Evolutionary conservation across 1,139 yeast genomes (phyloP).

Genomic region (Nakaseomyces sp.): DNA sequence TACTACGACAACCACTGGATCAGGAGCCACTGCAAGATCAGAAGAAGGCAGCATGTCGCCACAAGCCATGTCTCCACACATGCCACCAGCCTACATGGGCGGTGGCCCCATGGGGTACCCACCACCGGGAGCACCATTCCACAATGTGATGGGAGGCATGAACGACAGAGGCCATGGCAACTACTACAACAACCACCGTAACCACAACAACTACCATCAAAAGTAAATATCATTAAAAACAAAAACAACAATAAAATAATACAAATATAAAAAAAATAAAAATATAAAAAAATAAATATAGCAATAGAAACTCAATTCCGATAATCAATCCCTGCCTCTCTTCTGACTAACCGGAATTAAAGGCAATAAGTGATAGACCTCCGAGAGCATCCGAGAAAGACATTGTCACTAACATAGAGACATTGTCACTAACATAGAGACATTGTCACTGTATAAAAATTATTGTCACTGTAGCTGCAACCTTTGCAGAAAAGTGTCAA

Average conservation of each 20-base stretch:
- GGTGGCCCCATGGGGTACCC: slow-evolving; percentile 14
- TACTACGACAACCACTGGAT: too few relatives aligned
- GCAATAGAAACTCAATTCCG: too few relatives aligned
- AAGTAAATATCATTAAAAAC: neutral
- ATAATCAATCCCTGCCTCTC: too few relatives aligned
- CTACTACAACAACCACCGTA: slow-evolving; percentile 4
- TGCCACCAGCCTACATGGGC: slow-evolving; percentile 24
- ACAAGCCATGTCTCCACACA: slow-evolving; percentile 24
- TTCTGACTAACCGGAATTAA: too few relatives aligned
- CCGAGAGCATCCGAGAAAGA: too few relatives aligned
- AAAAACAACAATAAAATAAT: neutral
- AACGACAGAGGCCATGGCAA: neutral
- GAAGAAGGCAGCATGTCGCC: slow-evolving; percentile 20
- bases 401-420: too few relatives aligned
- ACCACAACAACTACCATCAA: slow-evolving; percentile 2
- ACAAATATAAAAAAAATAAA: neutral
- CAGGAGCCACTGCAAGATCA: slow-evolving; percentile 7
- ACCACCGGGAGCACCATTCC: slow-evolving; percentile 23
- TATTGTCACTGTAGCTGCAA: too few relatives aligned
- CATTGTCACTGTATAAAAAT: too few relatives aligned
- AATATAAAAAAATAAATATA: neutral
- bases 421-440: too few relatives aligned
- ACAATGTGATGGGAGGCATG: slow-evolving; percentile 19
- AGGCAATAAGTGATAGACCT: too few relatives aligned
- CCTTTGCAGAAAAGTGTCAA: too few relatives aligned